Conservation (phyloP, 2,329 filamentous ascomycete genomes). For the Fusarium nematophilum region DNA sequence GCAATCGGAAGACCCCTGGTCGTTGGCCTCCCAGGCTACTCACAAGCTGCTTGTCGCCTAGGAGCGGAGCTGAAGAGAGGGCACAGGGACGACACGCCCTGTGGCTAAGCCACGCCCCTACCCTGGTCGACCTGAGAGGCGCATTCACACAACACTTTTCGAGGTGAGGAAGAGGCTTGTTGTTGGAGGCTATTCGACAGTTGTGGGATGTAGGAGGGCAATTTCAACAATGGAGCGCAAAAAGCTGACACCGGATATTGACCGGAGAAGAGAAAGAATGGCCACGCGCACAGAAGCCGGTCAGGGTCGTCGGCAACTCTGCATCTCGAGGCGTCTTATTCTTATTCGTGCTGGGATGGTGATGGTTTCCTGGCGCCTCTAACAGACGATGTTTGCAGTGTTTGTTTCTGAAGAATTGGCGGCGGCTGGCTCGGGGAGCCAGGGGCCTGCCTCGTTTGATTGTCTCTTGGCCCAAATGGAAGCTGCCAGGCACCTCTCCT, state of each 20-base stretch:
- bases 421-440: slow-evolving; percentile 22
- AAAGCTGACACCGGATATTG: slow-evolving; percentile 31
- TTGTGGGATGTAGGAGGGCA: slow-evolving; percentile 16
- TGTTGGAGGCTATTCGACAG: slow-evolving; percentile 14
- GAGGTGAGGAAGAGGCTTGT: slow-evolving; percentile 3
- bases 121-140: slow-evolving; percentile 32
- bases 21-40: slow-evolving; percentile 14
- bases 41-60: slow-evolving; percentile 14
- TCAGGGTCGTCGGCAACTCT: slow-evolving; percentile 12
- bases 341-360: slow-evolving; percentile 6
- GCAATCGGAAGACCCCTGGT: slow-evolving; percentile 33
- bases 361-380: background rate
- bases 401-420: slow-evolving; percentile 12
- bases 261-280: slow-evolving; percentile 23
- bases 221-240: slow-evolving; percentile 12
- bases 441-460: slow-evolving; percentile 24
- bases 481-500: background rate
- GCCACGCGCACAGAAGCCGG: slow-evolving; percentile 21
- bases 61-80: slow-evolving; percentile 16
- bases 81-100: slow-evolving; percentile 25
- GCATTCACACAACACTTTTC: slow-evolving; percentile 29
- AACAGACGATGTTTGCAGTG: background rate
- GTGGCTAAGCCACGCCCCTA: slow-evolving; percentile 30
- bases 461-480: slow-evolving; percentile 7
- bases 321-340: slow-evolving; percentile 20